phyloP scores from a whole-genome alignment of 768 basidiomycete species.

The Suillus occidentalis region DNA sequence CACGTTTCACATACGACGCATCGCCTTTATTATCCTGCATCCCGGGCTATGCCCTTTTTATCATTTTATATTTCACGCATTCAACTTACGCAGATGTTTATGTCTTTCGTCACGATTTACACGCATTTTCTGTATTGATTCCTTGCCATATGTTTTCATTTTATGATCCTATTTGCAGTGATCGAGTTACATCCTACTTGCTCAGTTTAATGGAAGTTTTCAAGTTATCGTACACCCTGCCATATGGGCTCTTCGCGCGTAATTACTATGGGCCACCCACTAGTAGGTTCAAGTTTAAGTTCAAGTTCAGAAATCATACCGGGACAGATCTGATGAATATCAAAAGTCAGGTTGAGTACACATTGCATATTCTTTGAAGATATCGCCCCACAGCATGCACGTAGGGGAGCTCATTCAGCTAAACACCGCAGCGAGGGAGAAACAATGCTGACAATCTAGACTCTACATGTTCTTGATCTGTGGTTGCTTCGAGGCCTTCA shows the following conservation, averaged over 20 bases:
- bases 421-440: neutral
- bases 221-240: neutral
- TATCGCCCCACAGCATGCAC: neutral
- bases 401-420: neutral
- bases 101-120: neutral
- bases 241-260: too few species aligned
- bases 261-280: neutral
- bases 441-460: neutral
- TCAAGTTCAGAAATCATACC: neutral
- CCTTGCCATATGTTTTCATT: neutral
- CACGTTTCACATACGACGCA: neutral
- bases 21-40: neutral
- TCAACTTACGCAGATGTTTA: neutral
- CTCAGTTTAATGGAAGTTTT: neutral
- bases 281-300: neutral
- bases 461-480: neutral
- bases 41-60: neutral
- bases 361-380: neutral
- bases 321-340: too few species aligned
- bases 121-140: slow-evolving; percentile 3
- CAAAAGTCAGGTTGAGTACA: too few species aligned
- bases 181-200: neutral
- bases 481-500: neutral
- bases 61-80: slow-evolving; percentile 1
- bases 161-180: neutral